Evolutionary conservation across 1,284 basidiomycete genomes (phyloP), one percentile per base, ranked within the genome.

Genomic region (Pyrrhoderma lamaoense): DNA sequence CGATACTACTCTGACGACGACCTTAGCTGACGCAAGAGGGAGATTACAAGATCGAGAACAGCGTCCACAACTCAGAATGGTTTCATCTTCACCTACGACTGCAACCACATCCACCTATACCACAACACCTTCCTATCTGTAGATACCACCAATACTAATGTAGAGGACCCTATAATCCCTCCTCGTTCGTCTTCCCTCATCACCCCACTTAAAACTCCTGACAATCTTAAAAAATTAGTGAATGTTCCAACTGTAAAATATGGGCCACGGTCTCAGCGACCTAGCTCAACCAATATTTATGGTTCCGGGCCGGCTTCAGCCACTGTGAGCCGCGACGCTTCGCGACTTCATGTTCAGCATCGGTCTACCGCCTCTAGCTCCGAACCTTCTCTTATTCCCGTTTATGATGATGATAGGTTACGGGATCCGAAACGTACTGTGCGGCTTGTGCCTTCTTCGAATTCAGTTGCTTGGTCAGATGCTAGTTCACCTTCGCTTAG

Each of bases 321-420:
- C 39, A 40, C n/a, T 5, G 38, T 16, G 5, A n/a, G n/a, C 16
- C 73, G 75, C 50, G 79, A 80, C 49, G 62, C 67, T 13, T 66
- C 70, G 43, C 74, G 73, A 45, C 69, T 85, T 43, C 75, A 77
- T 9, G 75, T 78, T 22, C 73, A 82, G 48, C 81, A 82, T 61
- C 79, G 80, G 35, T 80, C 82, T 27, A 77, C 75, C 5, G 84
- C 85, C 40, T 88, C 84, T 47, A 82, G 75, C 55, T 89, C 86
- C 36, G 85, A 89, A 64, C 85, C 87, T 3, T 88, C 85, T 5
- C 71, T 89, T 39, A 63, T 88, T 49, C 71, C 80, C 18, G 65
- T 62, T 35, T 67, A 68, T 35, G 77, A 79, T 47, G 77, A 75
- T 40, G 60, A 63, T 2, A 34, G 42, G 16, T 57, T 66, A 47